Base-by-base conservation (phyloP, 2,329 filamentous ascomycete genomes). In the Colletotrichum liriopes region DNA sequence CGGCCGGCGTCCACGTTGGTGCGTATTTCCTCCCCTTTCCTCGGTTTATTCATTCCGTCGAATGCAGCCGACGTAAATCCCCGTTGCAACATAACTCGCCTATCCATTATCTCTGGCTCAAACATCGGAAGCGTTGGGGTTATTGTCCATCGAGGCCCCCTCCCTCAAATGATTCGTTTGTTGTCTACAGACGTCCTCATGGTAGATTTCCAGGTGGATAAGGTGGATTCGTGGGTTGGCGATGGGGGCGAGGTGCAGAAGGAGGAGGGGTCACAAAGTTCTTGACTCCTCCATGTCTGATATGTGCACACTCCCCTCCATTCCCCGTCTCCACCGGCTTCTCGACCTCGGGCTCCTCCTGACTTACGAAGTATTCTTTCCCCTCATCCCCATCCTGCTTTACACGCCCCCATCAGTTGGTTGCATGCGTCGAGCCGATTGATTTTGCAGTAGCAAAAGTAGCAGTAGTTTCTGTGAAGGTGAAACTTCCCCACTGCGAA, bases 401-500 rank as follows among this genome's bases (percentile, higher is more conserved):
- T 43, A 18, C 45, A 59, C 18, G n/a, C 47, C n/a, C 52, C 47
- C 45, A 29, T 54, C 45, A 47, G 16, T 59, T 26, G 61, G 61
- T n/a, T 32, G n/a, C 23, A 29, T 41, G 23, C n/a, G 26, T 51
- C 5, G 18, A 63, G 26, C 45, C 26, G 47, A 29, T 61, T 32
- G 35, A n/a, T 20, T 35, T 32, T 58, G 43, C 39, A 58, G 35
- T 26, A 39, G 35, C 54, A 23, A 39, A 23, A 39, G 35, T 23
- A 39, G 35, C 16, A 58, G 14, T 51, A 47, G 70, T 39, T 16
- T 70, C 59, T 14, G 66, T 55, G 32, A 72, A 72, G 32, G 73
- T 75, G 75, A 89, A 88, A 7, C 78, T 77, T 69, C 88, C 88
- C 86, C 87, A 90, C 41, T 79, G 79, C 29, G 86, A 89, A 47